A percentile compares a stretch with the other conserved stretches of the same genome.
These are phyloP conservation scores for Xylariaceae sp. DNA, from an alignment of 2,329 filamentous ascomycete species.

Conservation along the genomic window DNA sequence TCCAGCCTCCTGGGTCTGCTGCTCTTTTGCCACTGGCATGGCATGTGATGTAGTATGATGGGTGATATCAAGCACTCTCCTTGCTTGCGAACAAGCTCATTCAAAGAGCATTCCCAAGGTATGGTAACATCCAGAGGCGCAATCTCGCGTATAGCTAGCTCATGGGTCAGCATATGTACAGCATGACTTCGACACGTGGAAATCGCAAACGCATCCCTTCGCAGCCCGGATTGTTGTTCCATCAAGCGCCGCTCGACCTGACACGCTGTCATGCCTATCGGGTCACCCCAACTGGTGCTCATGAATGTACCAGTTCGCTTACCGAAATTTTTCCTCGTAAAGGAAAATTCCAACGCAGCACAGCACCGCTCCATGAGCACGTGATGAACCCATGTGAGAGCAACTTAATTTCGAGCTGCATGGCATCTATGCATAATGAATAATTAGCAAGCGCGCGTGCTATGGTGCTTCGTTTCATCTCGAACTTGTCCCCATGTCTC, in stretches of 20 bases:
- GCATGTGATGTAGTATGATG: too few species aligned
- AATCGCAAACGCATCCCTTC: slow-evolving; percentile 1
- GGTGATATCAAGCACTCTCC: too few species aligned
- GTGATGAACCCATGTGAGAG: slow-evolving; percentile 4
- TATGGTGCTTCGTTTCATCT: background rate
- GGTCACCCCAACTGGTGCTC: background rate
- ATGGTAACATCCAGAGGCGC: background rate
- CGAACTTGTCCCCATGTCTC: slow-evolving; percentile 1
- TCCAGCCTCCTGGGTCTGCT: too few species aligned
- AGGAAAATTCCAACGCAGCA: slow-evolving; percentile 8
- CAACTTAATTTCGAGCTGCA: too few species aligned
- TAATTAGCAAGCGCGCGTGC: background rate
- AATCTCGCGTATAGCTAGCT: background rate
- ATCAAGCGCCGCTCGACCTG: slow-evolving; percentile 7
- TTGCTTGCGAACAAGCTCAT: too few species aligned
- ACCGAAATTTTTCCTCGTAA: slow-evolving; percentile 4
- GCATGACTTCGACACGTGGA: slow-evolving; percentile 14
- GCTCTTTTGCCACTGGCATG: too few species aligned
- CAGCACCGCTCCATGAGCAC: slow-evolving; percentile 6
- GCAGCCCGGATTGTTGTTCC: slow-evolving; percentile 8
- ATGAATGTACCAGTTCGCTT: slow-evolving; percentile 5
- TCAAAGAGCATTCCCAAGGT: background rate
- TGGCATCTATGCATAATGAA: background rate
- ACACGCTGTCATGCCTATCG: background rate
- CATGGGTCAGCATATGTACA: slow-evolving; percentile 7